Percentiles rank a stretch among this genome's conserved stretches.
Evolutionary conservation across 2,329 filamentous ascomycete genomes (phyloP).

Genomic region (Cladosporium sp.): DNA sequence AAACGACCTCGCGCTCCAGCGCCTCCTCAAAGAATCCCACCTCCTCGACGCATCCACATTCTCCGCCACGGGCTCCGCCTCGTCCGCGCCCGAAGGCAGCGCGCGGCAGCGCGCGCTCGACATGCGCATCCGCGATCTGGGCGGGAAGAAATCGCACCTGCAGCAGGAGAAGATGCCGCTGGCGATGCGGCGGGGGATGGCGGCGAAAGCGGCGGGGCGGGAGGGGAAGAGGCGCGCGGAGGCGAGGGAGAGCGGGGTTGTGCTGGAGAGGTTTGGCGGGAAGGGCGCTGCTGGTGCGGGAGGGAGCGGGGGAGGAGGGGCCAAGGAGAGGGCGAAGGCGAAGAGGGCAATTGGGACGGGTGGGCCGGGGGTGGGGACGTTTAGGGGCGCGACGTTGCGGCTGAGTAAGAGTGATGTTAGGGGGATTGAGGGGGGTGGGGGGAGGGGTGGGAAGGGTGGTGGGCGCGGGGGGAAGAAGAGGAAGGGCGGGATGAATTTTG

Average conservation of each 20-base stretch:
- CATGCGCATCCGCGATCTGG: slow-evolving; percentile 73
- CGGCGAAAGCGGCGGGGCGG: slow-evolving; percentile 54
- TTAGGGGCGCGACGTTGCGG: slow-evolving; percentile 71
- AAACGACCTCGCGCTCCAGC: slow-evolving; percentile 87
- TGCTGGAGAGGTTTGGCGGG: slow-evolving; percentile 61
- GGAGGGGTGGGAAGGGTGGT: slow-evolving; percentile 3
- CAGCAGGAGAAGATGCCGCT: slow-evolving; percentile 85
- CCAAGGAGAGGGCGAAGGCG: slow-evolving; percentile 14
- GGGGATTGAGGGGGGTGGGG: slow-evolving; percentile 49
- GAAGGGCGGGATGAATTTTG: slow-evolving; percentile 3
- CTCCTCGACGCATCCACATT: slow-evolving; percentile 60
- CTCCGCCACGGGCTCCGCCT: slow-evolving; percentile 43
- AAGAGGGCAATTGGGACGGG: slow-evolving; percentile 59
- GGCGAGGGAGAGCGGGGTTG: slow-evolving; percentile 83
- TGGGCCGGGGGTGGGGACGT: slow-evolving; percentile 70
- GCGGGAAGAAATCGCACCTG: slow-evolving; percentile 68
- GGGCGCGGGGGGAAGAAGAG: not conserved
- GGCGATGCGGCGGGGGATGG: slow-evolving; percentile 77
- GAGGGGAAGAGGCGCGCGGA: slow-evolving; percentile 69
- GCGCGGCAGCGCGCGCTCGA: slow-evolving; percentile 77
- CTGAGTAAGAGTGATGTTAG: slow-evolving; percentile 72
- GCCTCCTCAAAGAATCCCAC: slow-evolving; percentile 85
- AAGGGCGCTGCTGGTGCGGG: slow-evolving; percentile 28
- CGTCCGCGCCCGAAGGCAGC: slow-evolving; percentile 49
- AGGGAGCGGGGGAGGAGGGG: slow-evolving; percentile 18